Base-by-base conservation (phyloP, 1,139 yeast species). In the Yamadazyma dushanensis region DNA sequence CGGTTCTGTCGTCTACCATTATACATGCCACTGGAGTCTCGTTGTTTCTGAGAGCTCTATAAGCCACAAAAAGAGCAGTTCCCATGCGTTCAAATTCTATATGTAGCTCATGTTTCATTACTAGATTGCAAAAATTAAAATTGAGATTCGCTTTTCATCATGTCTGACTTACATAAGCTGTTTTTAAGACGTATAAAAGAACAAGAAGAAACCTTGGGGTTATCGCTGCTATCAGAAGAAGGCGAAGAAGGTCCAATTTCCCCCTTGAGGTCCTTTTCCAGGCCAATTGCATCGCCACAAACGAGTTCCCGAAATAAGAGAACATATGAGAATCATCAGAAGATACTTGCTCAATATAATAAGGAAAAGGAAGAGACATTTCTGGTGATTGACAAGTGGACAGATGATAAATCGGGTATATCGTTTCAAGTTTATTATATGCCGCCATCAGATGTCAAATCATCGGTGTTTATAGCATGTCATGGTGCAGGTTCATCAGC, bases 401-500 rank as follows among this genome's bases (percentile, higher is more conserved):
- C 26, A 1, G 44, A 48, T 28, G 30, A 32, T 8, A 32, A 35
- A 29, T 33, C 36, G 3, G 28, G 21, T 3, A 31, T 35, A 3
- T 4, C 15, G 3, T 43, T 87, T 56, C 77, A 80, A 40, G 76
- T 81, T 0, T 86, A 82, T 54, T 84, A 69, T 47, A 64, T 67
- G 10, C 69, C 78, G 0, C 92, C 96, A 0, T 38, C 50, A 2
- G 37, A 51, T 1, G 32, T 49, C 0, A 52, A 57, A 0, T 83
- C 94, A 0, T 7, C 34, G 4, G 53, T 88, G 1, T 78, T 85
- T 46, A 63, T 90, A 2, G 80, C 81, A 46, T 94, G 87, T 45
- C 99, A 92, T 57, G 99, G 99, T 4, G 97, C 97, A 1, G 98
- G 97, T 1, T 89, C 97, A 2, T 78, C 87, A 3, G 88, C 84